Evolutionary conservation across 148 eudicot species (phyloP), one percentile per base, ranked within the genome.

Genomic region (Rhododendron molle): DNA sequence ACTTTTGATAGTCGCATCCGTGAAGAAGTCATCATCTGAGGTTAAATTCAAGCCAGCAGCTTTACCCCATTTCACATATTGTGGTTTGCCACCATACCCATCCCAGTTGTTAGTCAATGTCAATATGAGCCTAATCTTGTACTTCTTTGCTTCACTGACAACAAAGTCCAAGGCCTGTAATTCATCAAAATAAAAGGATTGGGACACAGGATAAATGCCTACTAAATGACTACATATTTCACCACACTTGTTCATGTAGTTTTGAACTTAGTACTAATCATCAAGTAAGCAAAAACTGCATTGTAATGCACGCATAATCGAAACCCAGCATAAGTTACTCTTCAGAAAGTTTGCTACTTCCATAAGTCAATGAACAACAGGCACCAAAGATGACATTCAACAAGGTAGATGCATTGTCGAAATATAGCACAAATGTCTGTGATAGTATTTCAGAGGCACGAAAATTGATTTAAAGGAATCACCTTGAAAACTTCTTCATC

Each of bases 401-500:
- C 26, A 8, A 65, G 11, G 72, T 2, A 28, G 4, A 67, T 28
- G 36, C 79, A 76, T 40, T 78, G 56, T 78, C 13, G n/a, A n/a
- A 79, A 47, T 28, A 47, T 11, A n/a, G 60, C 36, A 79, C 36
- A 54, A 54, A 54, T 80, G n/a, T 30, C 5, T 47, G 20, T 7
- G 58, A 12, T 4, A 8, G 80, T 18, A 44, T 49, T 28, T 50
- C 83, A 36, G 16, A 34, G 28, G 54, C 54, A 50, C 13, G 54
- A 13, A 50, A 50, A 46, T 46, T 13, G 54, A 50, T 50, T 50
- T 0, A 50, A 50, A 6, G 0, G 26, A 69, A 46, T 58, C 40
- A 96, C 99, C 98, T 96, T 90, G 84, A 96, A 96, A 87, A 95
- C 95, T 13, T 91, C 87, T 88, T 96, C 99, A 79, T 96, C 99